Evolutionary conservation across 805 yeast species (phyloP), one percentile per base, ranked within the genome.

Genomic region (Pichia sporocuriosa): DNA sequence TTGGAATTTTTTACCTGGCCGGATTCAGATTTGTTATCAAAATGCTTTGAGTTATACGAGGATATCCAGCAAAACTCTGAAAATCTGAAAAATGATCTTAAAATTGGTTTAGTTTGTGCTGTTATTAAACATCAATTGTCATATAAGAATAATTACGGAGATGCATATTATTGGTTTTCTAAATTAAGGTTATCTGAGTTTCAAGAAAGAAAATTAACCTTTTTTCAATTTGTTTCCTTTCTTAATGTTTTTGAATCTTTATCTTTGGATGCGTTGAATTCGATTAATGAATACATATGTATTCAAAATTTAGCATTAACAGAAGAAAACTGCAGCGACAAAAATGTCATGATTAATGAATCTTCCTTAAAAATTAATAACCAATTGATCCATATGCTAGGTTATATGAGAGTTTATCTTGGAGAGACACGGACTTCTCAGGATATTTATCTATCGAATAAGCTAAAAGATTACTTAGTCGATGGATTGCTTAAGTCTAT

Each of bases 321-420:
- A 23, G 11, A 7, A 8, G 26, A 23, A 23, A 23, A 7, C 26
- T 23, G 10, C 11, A 7, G 11, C 26, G 7, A 23, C 11, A 11
- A 26, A 26, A 26, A 26, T 12, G 7, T 6, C n/a, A 12, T 13
- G 29, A 12, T 5, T 26, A 6, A 11, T 12, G n/a, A 37, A 30
- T 2, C 49, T 54, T 28, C 53, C 59, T n/a, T n/a, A 6, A 51
- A 48, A 34, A 43, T 56, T 22, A 55, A 54, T 36, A 51, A 52
- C 47, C 55, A 55, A 25, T 35, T 59, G 24, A 34, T 56, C 22
- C 55, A 59, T 33, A 52, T 58, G 8, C 39, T 56, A 23, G 61
- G 55, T 17, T 52, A 56, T 31, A 50, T 59, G 57, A 49, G 64
- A 42, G 57, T 59, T n/a, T 59, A 55, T 42, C 50, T 56, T 23